Base-by-base conservation (phyloP, 2,329 filamentous ascomycete species). In the Fusarium sublunatum region DNA sequence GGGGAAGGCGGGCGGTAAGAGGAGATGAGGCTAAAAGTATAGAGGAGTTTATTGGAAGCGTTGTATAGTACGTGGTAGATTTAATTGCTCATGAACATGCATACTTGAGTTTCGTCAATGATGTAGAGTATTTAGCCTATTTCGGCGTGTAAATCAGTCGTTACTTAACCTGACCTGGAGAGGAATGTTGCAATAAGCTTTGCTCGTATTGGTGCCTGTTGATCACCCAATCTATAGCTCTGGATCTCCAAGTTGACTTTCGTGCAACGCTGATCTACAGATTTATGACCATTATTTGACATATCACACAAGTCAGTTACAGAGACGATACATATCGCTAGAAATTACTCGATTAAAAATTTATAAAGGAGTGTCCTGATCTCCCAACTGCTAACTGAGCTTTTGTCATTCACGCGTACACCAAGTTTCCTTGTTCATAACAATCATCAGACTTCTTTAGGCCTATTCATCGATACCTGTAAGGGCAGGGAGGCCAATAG, bases 1-100 rank as follows among this genome's bases (percentile, higher is more conserved):
- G 55, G 61, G 64, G 9, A 70, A 61, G 63, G 57, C 53, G 32
- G 68, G 56, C 4, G 69, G 69, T 29, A 68, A 60, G 41, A 65
- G 64, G 42, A 65, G 51, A 47, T 71, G 41, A 66, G 53, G 36
- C 36, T 38, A 61, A 65, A 59, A 50, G 42, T 25, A 40, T 39
- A 55, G 42, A 51, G 48, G 53, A 54, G 52, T 63, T 62, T 35
- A 54, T 65, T 56, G 39, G 54, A 42, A 70, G 55, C 58, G 50
- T 47, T 65, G 53, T 60, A 67, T 52, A 56, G 45, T 19, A 19
- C 19, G 19, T 19, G 19, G 58, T 51, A 69, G 53, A 52, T 64
- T 61, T 49, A 64, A 67, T 67, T 50, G 46, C 47, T 52, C 49
- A 61, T 61, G 57, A 44, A 35, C 39, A 47, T 34, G 29, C 13